Evolutionary conservation across 164 flowering plant species (phyloP).

Genomic region (Macadamia integrifolia): DNA sequence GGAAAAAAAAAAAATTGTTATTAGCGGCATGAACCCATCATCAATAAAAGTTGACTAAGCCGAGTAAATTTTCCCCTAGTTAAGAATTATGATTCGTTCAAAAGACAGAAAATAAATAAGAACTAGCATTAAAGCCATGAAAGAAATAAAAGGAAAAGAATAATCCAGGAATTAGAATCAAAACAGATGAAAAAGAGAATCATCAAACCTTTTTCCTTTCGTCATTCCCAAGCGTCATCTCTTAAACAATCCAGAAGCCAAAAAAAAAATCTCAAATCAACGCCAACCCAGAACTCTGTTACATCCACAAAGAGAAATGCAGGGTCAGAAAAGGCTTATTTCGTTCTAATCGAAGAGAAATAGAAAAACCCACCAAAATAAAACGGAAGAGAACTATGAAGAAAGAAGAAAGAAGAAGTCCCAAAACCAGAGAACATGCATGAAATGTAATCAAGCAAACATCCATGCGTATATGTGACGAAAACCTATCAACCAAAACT

Average conservation of each 20-base stretch:
- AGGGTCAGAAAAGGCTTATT: background rate
- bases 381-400: background rate
- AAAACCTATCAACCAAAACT: slow-evolving; percentile 4
- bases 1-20: background rate
- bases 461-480: background rate
- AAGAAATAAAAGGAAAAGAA: background rate
- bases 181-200: background rate
- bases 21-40: too few relatives aligned
- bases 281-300: slow-evolving; percentile 5
- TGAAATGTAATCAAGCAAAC: background rate
- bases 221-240: slow-evolving; percentile 15
- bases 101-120: background rate
- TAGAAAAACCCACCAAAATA: too few relatives aligned
- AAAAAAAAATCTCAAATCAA: background rate
- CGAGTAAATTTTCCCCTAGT: background rate
- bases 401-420: background rate
- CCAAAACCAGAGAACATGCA: slow-evolving; percentile 3
- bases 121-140: slow-evolving; percentile 5
- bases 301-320: background rate
- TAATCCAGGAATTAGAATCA: background rate
- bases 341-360: background rate
- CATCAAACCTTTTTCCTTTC: slow-evolving; percentile 13
- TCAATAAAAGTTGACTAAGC: too few relatives aligned
- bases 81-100: slow-evolving; percentile 5
- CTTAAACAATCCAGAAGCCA: background rate